Evolutionary conservation across 371 early-diverging fungal species (phyloP), one percentile per base, ranked within the genome.

Genomic region (Mortierella sp.): DNA sequence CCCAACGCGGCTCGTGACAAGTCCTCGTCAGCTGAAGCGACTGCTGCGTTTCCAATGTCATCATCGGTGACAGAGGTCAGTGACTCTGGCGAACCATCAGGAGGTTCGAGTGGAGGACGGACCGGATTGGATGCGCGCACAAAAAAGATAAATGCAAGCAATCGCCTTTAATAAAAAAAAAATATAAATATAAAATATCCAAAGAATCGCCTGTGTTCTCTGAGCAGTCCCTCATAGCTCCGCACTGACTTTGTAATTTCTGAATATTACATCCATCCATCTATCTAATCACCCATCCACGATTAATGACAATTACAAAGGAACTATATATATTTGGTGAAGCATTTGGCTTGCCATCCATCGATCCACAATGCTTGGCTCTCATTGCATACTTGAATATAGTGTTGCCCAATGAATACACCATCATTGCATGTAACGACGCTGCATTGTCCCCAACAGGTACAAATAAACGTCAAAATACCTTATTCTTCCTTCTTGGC

Each of bases 241-340:
- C 10, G 40, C 40, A 40, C 40, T 40, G 40, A 40, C 45, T 15
- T 45, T 45, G 17, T 6, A 17, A 17, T 45, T 45, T 45, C 13
- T 37, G 19, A 19, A 45, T 6, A 45, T 45, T 45, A 3, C 12
- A 45, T 45, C 45, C 6, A 1, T 45, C n/a, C 37, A 7, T 37
- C 37, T 37, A 37, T 53, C 19, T 28, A 9, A 28, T 19, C 10
- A 53, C 13, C 12, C 10, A 22, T 17, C 28, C 26, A 9, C 28
- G 28, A 26, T 53, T 57, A 35, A 34, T 35, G 35, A 34, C 57
- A 15, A 34, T 3, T 31, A 57, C 17, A 34, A 57, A 35, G 22
- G 86, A 87, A 65, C 83, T 90, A 37, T 90, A 89, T 75, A 86
- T 88, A 29, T 90, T 88, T 86, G 87, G 90, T 28, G 71, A 85